These are phyloP conservation scores for Fusarium pseudograminearum DNA, from an alignment of 2,329 filamentous ascomycete species.

Conservation along the genomic window DNA sequence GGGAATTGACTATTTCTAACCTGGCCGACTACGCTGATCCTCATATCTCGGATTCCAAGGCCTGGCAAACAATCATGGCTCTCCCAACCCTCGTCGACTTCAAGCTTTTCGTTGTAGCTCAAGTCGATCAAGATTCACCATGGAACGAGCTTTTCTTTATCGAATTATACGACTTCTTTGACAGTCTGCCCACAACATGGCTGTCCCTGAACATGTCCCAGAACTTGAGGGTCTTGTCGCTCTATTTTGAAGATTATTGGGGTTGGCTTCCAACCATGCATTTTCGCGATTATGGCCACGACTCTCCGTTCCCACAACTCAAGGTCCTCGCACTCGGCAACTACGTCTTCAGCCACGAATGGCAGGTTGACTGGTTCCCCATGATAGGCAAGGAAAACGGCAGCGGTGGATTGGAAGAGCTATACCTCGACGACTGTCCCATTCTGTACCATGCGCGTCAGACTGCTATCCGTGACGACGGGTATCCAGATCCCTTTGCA, in stretches of 20 bases:
- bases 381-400: slow-evolving; percentile 47
- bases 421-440: slow-evolving; percentile 59
- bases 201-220: slow-evolving; percentile 25
- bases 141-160: not conserved
- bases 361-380: slow-evolving; percentile 61
- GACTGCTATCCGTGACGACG: not conserved
- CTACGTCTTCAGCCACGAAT: slow-evolving; percentile 58
- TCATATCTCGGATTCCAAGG: not conserved
- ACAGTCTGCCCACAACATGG: slow-evolving; percentile 40
- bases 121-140: not conserved
- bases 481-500: not conserved
- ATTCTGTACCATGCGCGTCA: slow-evolving; percentile 46
- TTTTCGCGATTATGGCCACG: slow-evolving; percentile 38
- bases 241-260: slow-evolving; percentile 55
- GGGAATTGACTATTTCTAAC: slow-evolving; percentile 26
- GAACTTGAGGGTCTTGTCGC: slow-evolving; percentile 53
- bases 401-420: slow-evolving; percentile 48
- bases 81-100: slow-evolving; percentile 12
- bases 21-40: slow-evolving; percentile 26
- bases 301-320: slow-evolving; percentile 53
- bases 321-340: slow-evolving; percentile 56
- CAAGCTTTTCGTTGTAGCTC: not conserved
- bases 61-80: slow-evolving; percentile 7
- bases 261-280: slow-evolving; percentile 57
- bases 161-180: slow-evolving; percentile 40